phyloP scores from a whole-genome alignment of 2,329 filamentous ascomycete species.

The Annulohypoxylon truncatum region DNA sequence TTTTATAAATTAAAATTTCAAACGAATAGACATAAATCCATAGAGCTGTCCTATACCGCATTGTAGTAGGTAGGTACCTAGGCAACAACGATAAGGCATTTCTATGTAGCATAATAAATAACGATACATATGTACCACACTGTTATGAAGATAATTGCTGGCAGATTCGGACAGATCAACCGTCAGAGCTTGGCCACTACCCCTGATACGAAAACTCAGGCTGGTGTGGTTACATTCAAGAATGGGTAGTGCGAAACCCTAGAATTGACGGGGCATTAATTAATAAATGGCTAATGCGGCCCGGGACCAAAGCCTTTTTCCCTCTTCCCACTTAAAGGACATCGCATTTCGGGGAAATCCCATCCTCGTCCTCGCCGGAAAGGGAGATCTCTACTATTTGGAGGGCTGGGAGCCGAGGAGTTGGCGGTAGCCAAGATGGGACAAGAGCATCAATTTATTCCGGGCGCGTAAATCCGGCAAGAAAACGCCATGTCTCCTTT shows the following conservation, averaged over 20 bases:
- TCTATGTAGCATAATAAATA: too few species aligned
- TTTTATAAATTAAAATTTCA: too few species aligned
- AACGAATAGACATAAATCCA: too few species aligned
- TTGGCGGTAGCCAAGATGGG: constrained; percentile 43
- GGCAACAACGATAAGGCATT: too few species aligned
- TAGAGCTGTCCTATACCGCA: too few species aligned
- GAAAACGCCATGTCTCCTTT: constrained; percentile 39
- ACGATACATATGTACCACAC: too few species aligned
- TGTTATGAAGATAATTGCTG: background rate
- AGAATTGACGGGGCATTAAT: constrained; percentile 28
- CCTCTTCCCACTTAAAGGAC: constrained; percentile 15
- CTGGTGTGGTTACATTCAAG: constrained; percentile 11
- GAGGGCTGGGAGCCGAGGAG: constrained; percentile 33
- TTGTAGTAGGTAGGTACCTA: too few species aligned
- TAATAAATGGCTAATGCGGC: constrained; percentile 47
- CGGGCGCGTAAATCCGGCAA: constrained; percentile 36
- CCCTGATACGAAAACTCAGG: constrained; percentile 7
- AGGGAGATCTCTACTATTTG: constrained; percentile 31
- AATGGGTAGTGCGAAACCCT: constrained; percentile 10
- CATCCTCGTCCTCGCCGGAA: constrained; percentile 2
- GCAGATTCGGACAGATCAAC: constrained; percentile 2
- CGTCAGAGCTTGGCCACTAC: constrained; percentile 9
- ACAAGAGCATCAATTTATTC: constrained; percentile 43
- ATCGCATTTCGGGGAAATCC: constrained; percentile 24
- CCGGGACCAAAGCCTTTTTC: constrained; percentile 38